Evolutionary conservation across 306 rosid genomes (phyloP).

Genomic region (Dalbergia cultrata): DNA sequence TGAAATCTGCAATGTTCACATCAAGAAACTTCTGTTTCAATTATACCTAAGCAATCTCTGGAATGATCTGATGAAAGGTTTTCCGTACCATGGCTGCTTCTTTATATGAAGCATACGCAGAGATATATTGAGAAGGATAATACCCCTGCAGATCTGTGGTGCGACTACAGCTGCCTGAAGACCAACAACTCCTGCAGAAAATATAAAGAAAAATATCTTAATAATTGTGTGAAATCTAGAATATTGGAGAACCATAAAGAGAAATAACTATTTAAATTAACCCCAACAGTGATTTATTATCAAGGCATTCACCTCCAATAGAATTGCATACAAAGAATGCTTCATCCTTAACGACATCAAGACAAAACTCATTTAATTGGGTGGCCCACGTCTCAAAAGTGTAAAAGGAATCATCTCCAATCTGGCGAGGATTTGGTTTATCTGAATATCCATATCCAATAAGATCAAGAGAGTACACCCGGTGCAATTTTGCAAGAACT

Average conservation of each 20-base stretch:
- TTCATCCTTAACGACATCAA: conserved; percentile 72
- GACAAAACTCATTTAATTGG: conserved; percentile 83
- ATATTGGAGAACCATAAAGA: neutral
- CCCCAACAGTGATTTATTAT: neutral
- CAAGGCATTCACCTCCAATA: conserved; percentile 73
- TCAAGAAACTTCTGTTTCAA: conserved; percentile 33
- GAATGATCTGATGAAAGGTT: conserved; percentile 80
- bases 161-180: conserved; percentile 87
- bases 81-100: conserved; percentile 97
- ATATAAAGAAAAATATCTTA: conserved; percentile 14
- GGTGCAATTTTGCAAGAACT: conserved; percentile 75
- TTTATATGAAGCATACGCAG: conserved; percentile 92
- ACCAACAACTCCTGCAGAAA: conserved; percentile 88
- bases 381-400: conserved; percentile 95
- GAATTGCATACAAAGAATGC: conserved; percentile 95
- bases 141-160: conserved; percentile 79
- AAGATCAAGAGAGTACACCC: conserved; percentile 90
- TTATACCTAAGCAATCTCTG: conserved; percentile 87
- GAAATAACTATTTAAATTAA: conserved; percentile 3
- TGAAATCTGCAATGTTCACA: conserved; percentile 35
- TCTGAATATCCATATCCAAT: conserved; percentile 98
- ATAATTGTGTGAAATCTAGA: conserved; percentile 12
- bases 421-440: conserved; percentile 85
- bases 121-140: conserved; percentile 83
- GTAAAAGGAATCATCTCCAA: conserved; percentile 70